A percentile compares a stretch with the other conserved stretches of the same genome.
Evolutionary conservation across 768 basidiomycete species (phyloP).

Genomic region (Trametes coccinea): DNA sequence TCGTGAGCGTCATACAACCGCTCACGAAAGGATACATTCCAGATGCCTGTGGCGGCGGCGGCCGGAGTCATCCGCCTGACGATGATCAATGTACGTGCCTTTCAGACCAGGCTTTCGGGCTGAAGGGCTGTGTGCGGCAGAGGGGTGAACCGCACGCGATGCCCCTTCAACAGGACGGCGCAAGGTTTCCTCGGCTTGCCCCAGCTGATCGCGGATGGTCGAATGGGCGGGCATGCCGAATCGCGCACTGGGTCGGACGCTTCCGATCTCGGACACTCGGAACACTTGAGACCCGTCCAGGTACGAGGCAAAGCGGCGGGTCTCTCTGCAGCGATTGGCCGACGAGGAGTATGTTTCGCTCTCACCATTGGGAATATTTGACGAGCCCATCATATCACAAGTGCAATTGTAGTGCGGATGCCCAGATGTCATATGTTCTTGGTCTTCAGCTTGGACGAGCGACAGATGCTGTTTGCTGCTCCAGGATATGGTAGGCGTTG

Average conservation of each 20-base stretch:
- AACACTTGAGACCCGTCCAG: slow-evolving; percentile 1
- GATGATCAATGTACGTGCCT: too few species aligned
- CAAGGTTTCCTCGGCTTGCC: too few species aligned
- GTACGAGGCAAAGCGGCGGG: slow-evolving; percentile 14
- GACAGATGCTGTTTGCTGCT: too few species aligned
- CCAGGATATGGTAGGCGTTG: too few species aligned
- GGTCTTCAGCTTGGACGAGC: not conserved
- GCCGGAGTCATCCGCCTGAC: not conserved
- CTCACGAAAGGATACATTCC: not conserved
- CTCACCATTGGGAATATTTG: slow-evolving; percentile 19
- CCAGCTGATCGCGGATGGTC: too few species aligned
- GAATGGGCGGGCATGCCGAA: too few species aligned
- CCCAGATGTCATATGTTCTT: not conserved
- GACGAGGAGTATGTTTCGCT: not conserved
- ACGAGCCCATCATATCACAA: not conserved
- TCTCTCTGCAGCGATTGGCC: slow-evolving; percentile 3
- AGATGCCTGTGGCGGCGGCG: not conserved
- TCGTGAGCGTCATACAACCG: not conserved
- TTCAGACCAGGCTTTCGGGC: too few species aligned
- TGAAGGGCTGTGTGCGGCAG: too few species aligned
- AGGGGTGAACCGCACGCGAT: too few species aligned
- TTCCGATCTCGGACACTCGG: not conserved
- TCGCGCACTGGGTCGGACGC: not conserved
- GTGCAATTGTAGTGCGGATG: too few species aligned
- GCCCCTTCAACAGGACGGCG: too few species aligned